Conservation (phyloP, 2,329 filamentous ascomycete species). For the Simplicillium aogashimaense region DNA sequence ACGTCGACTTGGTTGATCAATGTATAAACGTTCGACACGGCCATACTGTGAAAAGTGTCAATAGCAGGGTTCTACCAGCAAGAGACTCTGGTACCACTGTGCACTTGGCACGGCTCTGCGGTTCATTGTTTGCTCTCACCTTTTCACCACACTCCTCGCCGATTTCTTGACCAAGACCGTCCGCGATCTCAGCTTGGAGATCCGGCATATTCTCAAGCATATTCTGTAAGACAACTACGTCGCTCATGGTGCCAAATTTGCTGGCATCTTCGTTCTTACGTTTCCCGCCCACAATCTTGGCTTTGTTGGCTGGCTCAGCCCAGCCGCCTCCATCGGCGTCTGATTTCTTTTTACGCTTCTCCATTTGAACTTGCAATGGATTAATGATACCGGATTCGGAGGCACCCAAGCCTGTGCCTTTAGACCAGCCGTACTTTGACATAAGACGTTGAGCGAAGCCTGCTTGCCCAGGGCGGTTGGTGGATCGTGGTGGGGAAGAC, state of each 20-base stretch:
- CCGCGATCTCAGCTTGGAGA: constrained; percentile 65
- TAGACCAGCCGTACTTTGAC: constrained; percentile 87
- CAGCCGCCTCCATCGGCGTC: constrained; percentile 74
- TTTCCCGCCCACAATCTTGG: constrained; percentile 73
- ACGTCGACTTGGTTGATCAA: constrained; percentile 52
- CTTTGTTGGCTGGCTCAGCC: constrained; percentile 57
- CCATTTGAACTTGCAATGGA: constrained; percentile 72
- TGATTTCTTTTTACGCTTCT: constrained; percentile 71
- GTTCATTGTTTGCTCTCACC: constrained; percentile 25
- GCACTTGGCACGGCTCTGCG: constrained; percentile 7
- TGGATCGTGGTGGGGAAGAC: constrained; percentile 35
- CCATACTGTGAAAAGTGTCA: constrained; percentile 51
- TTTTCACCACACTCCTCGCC: constrained; percentile 86
- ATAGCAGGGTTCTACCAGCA: neutral
- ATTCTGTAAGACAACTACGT: constrained; percentile 70
- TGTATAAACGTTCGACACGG: constrained; percentile 67
- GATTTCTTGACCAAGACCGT: constrained; percentile 80
- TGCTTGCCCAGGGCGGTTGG: constrained; percentile 65
- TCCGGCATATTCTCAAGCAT: constrained; percentile 81
- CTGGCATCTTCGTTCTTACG: constrained; percentile 31
- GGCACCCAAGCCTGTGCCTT: constrained; percentile 79
- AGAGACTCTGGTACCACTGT: constrained; percentile 2
- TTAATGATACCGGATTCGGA: constrained; percentile 74
- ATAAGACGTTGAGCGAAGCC: constrained; percentile 84
- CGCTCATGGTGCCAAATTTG: constrained; percentile 64